phyloP scores from a whole-genome alignment of 441 rosid species.

The Croton setiger region DNA sequence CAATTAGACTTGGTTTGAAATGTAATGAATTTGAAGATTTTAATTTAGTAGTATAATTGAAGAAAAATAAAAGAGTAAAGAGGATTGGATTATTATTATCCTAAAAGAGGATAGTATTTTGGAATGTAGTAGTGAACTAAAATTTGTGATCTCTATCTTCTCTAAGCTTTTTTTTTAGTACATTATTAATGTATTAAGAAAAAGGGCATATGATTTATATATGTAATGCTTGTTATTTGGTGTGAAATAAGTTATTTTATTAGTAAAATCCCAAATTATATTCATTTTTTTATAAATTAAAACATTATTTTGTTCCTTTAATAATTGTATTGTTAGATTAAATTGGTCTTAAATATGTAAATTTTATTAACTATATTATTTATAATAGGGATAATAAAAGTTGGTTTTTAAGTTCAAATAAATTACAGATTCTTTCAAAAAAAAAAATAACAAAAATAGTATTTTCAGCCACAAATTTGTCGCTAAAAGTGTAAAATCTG shows the following conservation, averaged over 20 bases:
- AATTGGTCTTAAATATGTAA: no score
- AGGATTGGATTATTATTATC: conserved; percentile 15
- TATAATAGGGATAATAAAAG: no score
- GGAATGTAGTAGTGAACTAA: conserved; percentile 15
- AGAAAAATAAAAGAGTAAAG: not conserved
- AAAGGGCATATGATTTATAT: not conserved
- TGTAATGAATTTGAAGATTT: conserved; percentile 10
- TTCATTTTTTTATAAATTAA: no score
- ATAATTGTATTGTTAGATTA: no score
- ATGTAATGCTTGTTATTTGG: not conserved
- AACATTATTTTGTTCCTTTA: no score
- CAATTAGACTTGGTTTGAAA: not conserved
- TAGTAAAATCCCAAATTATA: no score
- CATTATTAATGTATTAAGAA: not conserved
- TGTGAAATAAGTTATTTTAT: not conserved
- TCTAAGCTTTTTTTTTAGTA: not conserved
- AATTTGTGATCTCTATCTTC: conserved; percentile 19
- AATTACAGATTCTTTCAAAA: no score
- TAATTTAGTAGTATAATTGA: conserved; percentile 5
- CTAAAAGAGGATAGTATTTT: conserved; percentile 5
- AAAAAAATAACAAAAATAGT: no score
- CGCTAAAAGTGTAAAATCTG: no score
- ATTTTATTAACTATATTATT: no score
- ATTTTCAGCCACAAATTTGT: no score
- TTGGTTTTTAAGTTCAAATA: no score